phyloP scores from a whole-genome alignment of 2,329 filamentous ascomycete genomes.

The Colletotrichum paranaense region DNA sequence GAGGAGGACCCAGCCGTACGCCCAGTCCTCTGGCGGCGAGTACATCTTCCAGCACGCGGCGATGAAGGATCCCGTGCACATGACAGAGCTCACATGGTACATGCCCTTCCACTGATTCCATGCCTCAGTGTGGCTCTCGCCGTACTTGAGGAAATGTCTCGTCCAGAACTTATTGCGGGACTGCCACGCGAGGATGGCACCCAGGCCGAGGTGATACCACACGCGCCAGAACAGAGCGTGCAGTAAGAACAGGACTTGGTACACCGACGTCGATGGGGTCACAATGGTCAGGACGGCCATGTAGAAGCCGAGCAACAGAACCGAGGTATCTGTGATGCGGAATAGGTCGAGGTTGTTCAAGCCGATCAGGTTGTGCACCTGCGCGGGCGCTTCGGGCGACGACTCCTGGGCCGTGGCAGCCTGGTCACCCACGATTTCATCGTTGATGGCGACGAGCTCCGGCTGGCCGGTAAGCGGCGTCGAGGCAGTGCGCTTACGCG shows the following conservation, averaged over 20 bases:
- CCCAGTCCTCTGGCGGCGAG: slow-evolving; percentile 85
- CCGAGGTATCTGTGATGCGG: slow-evolving; percentile 85
- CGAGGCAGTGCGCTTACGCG: slow-evolving; percentile 66
- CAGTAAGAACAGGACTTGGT: slow-evolving; percentile 82
- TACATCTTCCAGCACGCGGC: slow-evolving; percentile 98
- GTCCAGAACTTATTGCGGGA: slow-evolving; percentile 95
- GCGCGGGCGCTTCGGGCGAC: slow-evolving; percentile 71
- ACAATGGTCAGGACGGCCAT: slow-evolving; percentile 78
- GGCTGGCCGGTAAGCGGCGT: slow-evolving; percentile 41
- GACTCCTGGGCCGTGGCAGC: slow-evolving; percentile 45
- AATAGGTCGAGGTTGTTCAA: slow-evolving; percentile 87
- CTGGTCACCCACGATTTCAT: slow-evolving; percentile 35
- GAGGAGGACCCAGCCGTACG: slow-evolving; percentile 84
- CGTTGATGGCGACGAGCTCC: slow-evolving; percentile 29
- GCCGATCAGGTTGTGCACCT: slow-evolving; percentile 87
- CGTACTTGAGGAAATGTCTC: slow-evolving; percentile 96
- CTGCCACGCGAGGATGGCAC: slow-evolving; percentile 85
- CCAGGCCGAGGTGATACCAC: slow-evolving; percentile 92
- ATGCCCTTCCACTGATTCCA: slow-evolving; percentile 99
- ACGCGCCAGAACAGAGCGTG: slow-evolving; percentile 87
- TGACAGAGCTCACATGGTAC: slow-evolving; percentile 90
- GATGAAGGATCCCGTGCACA: slow-evolving; percentile 90
- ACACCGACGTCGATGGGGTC: slow-evolving; percentile 80
- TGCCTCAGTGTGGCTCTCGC: slow-evolving; percentile 88
- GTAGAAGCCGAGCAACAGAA: slow-evolving; percentile 81